Conservation (phyloP, 495 filamentous ascomycete species). For the Articulospora tetracladia region DNA sequence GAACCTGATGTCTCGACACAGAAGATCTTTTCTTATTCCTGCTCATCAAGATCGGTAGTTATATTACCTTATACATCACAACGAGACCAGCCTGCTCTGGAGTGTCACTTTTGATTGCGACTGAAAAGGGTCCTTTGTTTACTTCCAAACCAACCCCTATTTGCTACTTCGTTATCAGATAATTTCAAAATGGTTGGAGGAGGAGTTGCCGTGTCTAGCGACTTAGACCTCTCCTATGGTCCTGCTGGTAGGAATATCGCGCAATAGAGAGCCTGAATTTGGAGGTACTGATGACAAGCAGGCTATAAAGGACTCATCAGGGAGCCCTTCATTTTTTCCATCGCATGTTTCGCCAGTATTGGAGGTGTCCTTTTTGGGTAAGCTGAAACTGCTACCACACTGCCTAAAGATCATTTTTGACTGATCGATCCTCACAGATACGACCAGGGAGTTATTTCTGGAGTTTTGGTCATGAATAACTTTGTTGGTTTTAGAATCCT, state of each 20-base stretch:
- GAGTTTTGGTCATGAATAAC: slow-evolving; percentile 15
- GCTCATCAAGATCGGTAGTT: not conserved
- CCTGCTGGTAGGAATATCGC: slow-evolving; percentile 1
- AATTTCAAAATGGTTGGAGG: slow-evolving; percentile 3
- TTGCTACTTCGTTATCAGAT: not conserved
- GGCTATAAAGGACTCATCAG: slow-evolving; percentile 8
- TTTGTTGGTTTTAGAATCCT: slow-evolving; percentile 4
- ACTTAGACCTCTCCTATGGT: slow-evolving; percentile 11
- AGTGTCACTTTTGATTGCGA: not conserved
- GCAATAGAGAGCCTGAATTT: not conserved
- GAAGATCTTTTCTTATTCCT: slow-evolving; percentile 6
- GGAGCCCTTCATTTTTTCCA: slow-evolving; percentile 10
- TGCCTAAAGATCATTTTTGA: too few species aligned
- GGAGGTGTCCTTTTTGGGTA: slow-evolving; percentile 14
- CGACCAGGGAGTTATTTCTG: slow-evolving; percentile 16
- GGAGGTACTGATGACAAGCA: not conserved
- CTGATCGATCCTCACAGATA: slow-evolving; percentile 14
- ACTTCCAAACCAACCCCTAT: not conserved
- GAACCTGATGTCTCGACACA: not conserved
- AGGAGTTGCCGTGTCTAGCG: slow-evolving; percentile 6
- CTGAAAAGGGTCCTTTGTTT: not conserved
- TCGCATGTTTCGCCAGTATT: slow-evolving; percentile 10
- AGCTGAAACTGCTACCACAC: too few species aligned
- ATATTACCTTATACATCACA: not conserved
- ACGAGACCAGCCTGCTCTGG: too few species aligned